phyloP scores from a whole-genome alignment of 2,329 filamentous ascomycete genomes.

The Colletotrichum spaethianum region DNA sequence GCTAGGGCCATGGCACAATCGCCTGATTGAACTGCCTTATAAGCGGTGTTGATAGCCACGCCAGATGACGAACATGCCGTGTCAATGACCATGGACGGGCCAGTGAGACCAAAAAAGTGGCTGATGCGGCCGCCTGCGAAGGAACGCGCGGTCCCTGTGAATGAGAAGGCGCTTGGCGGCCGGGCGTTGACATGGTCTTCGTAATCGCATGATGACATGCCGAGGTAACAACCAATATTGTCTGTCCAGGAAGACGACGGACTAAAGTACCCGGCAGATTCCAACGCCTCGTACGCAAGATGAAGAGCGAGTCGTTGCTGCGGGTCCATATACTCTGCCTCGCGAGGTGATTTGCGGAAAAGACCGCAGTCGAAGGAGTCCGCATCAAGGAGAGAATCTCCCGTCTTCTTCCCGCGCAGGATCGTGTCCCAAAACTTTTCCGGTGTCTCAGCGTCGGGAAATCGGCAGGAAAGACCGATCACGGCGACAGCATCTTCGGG shows the following conservation, averaged over 20 bases:
- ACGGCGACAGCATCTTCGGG: conserved; percentile 42
- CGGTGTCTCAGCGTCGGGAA: conserved; percentile 42
- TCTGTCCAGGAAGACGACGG: conserved; percentile 47
- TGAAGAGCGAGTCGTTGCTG: conserved; percentile 51
- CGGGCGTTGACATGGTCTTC: conserved; percentile 40
- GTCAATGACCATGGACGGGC: conserved; percentile 52
- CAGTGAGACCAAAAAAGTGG: conserved; percentile 54
- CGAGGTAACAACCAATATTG: conserved; percentile 43
- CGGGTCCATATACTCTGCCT: conserved; percentile 50
- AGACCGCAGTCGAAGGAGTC: conserved; percentile 47
- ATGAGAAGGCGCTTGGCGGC: conserved; percentile 40
- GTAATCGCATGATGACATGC: conserved; percentile 42
- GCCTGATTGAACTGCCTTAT: conserved; percentile 47
- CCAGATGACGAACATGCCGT: conserved; percentile 56
- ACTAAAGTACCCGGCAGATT: conserved; percentile 46
- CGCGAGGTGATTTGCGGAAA: conserved; percentile 37
- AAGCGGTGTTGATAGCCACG: conserved; percentile 54
- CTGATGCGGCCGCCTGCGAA: conserved; percentile 52
- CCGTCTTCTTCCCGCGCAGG: background rate
- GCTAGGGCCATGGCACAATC: conserved; percentile 54
- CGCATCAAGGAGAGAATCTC: conserved; percentile 34
- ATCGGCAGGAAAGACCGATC: conserved; percentile 44
- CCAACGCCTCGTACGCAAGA: conserved; percentile 51
- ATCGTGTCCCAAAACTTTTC: conserved; percentile 45
- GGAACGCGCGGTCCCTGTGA: conserved; percentile 50